Evolutionary conservation across 2,329 filamentous ascomycete genomes (phyloP).

Genomic region (Fusarium sp.): DNA sequence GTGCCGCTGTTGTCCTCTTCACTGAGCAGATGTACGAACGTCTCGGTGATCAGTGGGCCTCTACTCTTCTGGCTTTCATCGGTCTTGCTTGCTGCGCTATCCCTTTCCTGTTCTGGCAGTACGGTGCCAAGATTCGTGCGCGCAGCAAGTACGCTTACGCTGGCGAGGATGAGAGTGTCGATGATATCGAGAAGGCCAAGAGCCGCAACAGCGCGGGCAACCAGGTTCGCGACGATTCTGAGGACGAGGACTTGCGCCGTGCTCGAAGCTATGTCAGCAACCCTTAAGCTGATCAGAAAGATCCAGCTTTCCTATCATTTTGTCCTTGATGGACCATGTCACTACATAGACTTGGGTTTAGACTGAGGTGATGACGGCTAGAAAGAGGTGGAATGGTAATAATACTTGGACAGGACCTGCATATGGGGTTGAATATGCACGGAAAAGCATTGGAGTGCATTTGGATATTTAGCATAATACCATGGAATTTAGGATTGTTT

Average conservation of each 20-base stretch:
- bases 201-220: slow-evolving; percentile 35
- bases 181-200: slow-evolving; percentile 56
- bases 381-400: slow-evolving; percentile 20
- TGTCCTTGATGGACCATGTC: slow-evolving; percentile 1
- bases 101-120: slow-evolving; percentile 84
- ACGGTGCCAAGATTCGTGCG: slow-evolving; percentile 76
- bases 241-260: slow-evolving; percentile 56
- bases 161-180: slow-evolving; percentile 61
- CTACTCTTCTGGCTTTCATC: slow-evolving; percentile 77
- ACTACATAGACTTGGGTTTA: slow-evolving; percentile 12
- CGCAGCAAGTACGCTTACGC: slow-evolving; percentile 79
- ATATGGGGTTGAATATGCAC: slow-evolving; percentile 18
- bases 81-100: slow-evolving; percentile 83
- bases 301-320: not conserved
- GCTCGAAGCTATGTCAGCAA: slow-evolving; percentile 62
- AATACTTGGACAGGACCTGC: slow-evolving; percentile 22
- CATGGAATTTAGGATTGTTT: slow-evolving; percentile 30
- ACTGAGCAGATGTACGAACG: slow-evolving; percentile 83
- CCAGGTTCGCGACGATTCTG: slow-evolving; percentile 47
- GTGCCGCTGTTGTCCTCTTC: slow-evolving; percentile 81
- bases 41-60: slow-evolving; percentile 81
- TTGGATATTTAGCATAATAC: slow-evolving; percentile 44
- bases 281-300: slow-evolving; percentile 48
- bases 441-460: slow-evolving; percentile 18
- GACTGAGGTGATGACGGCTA: slow-evolving; percentile 1